Evolutionary conservation across 306 rosid species (phyloP), one percentile per base, ranked within the genome.

Genomic region (Ochetophila trinervis): DNA sequence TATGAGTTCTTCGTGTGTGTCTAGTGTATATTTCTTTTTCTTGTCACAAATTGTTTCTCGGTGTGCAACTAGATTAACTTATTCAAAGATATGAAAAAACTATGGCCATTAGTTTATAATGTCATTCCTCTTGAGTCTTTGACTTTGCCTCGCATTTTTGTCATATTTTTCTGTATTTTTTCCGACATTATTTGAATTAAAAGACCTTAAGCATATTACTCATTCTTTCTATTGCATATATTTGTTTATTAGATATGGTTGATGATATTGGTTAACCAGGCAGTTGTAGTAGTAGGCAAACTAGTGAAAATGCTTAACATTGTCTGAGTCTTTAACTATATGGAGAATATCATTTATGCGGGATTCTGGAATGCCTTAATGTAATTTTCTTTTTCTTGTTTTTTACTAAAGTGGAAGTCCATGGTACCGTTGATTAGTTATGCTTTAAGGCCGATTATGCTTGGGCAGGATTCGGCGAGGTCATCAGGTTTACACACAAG

Each of bases 381-480:
- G 20, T 37, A 6, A 15, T 27, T 27, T 27, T 27, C 4, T 27
- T 27, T n/a, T 27, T 51, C 21, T 11, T 5, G 40, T 56, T 49
- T 68, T n/a, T 8, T 2, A n/a, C 23, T 66, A 24, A 47, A 37
- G 27, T 49, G 30, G 35, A 20, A 64, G 51, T 72, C 50, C 51
- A 18, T 60, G 30, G 66, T 48, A 13, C 14, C 8, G 4, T 27
- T 44, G 16, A 42, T 52, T 27, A 65, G 32, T 65, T 54, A 61
- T 74, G 67, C 44, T 66, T 51, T 54, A 45, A 37, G 72, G 54
- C 14, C 44, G 53, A 71, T 75, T 87, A 72, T 77, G 7, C 51
- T 19, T 73, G 81, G 56, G 75, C 97, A 93, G 99, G 88, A 84
- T 93, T 75, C 96, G 99, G 47, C 97, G 99, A 70, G 99, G 99